Conservation (phyloP, 768 basidiomycete genomes). For the Pisolithus microcarpus region DNA sequence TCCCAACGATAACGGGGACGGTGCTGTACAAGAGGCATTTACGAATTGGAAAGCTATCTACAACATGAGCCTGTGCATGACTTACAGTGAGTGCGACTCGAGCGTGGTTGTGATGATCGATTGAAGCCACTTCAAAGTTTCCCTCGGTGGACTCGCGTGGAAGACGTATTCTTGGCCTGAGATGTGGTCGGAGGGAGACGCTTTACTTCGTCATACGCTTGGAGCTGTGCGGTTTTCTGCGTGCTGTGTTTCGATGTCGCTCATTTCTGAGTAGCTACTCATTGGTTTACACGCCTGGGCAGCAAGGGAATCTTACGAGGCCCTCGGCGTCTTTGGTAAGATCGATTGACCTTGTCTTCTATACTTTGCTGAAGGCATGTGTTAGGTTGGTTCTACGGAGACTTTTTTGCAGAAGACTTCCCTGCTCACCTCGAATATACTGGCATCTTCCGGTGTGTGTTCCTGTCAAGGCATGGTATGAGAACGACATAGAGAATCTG, state of each 20-base stretch:
- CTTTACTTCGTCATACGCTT: slow-evolving; percentile 83
- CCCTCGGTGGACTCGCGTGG: slow-evolving; percentile 81
- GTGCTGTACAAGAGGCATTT: slow-evolving; percentile 87
- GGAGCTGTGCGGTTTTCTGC: slow-evolving; percentile 56
- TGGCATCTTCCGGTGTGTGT: slow-evolving; percentile 82
- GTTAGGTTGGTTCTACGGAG: slow-evolving; percentile 95
- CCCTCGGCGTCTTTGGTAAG: slow-evolving; percentile 86
- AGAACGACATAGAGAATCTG: not conserved
- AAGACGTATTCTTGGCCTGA: slow-evolving; percentile 78
- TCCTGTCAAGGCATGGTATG: not conserved
- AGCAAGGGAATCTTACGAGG: slow-evolving; percentile 83
- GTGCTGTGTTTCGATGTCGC: not conserved
- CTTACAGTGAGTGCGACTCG: slow-evolving; percentile 58
- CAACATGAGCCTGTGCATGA: slow-evolving; percentile 92
- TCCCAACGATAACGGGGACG: slow-evolving; percentile 54
- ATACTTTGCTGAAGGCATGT: not conserved
- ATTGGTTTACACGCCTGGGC: slow-evolving; percentile 90
- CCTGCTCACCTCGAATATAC: slow-evolving; percentile 88
- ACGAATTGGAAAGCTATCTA: slow-evolving; percentile 92
- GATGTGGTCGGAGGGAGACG: slow-evolving; percentile 84
- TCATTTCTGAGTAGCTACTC: slow-evolving; percentile 48
- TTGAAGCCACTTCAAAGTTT: slow-evolving; percentile 45
- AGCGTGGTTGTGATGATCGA: not conserved
- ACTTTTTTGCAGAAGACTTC: slow-evolving; percentile 94
- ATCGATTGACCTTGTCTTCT: not conserved